phyloP scores from a whole-genome alignment of 2,329 filamentous ascomycete genomes.

The Cryphonectria japonica region DNA sequence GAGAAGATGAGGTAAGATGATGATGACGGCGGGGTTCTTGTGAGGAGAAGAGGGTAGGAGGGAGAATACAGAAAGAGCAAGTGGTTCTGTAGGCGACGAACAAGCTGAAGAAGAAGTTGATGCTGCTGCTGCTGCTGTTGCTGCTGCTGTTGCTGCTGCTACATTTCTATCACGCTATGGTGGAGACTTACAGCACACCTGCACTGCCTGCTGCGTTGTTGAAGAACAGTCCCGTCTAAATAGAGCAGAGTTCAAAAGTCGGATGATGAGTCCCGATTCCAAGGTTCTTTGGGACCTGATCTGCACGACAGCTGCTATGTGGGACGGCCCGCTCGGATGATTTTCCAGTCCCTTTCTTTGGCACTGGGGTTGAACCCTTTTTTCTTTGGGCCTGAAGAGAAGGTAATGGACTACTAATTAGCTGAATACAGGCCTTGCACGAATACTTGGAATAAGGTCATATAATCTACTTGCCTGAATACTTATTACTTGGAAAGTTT shows the following conservation, averaged over 20 bases:
- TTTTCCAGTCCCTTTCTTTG: background rate
- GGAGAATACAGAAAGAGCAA: no score
- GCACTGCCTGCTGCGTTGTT: background rate
- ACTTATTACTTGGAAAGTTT: background rate
- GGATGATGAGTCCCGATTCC: background rate
- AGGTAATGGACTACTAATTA: background rate
- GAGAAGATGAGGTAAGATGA: no score
- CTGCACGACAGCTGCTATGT: background rate
- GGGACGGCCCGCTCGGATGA: slow-evolving; percentile 5
- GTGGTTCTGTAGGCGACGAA: background rate
- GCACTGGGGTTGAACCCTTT: background rate
- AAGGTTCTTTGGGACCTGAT: background rate
- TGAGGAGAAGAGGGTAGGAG: background rate
- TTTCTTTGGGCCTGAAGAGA: background rate
- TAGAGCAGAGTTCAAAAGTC: background rate
- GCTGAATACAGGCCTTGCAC: background rate
- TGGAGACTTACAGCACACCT: slow-evolving; percentile 11
- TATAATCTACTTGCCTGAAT: no score
- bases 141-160: background rate
- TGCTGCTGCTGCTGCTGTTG: background rate
- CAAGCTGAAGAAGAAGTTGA: background rate
- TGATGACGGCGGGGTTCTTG: background rate
- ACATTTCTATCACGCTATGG: slow-evolving; percentile 8
- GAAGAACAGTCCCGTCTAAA: background rate
- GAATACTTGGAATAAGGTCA: background rate